phyloP scores from a whole-genome alignment of 148 eudicot genomes.

The Vaccinium myrtillus region DNA sequence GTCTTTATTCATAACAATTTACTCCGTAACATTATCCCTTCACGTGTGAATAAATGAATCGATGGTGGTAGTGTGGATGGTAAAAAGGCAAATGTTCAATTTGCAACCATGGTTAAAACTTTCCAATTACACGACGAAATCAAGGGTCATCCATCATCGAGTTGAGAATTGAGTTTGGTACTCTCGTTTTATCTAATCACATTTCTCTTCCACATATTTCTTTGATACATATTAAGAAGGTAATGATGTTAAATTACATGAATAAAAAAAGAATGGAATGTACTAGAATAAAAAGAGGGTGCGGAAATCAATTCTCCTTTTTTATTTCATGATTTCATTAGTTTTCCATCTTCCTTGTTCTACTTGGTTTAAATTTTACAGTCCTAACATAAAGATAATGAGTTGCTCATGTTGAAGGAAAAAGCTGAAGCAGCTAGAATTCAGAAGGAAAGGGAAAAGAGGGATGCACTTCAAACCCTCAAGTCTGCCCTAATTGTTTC shows the following conservation, averaged over 20 bases:
- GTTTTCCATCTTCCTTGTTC: background rate
- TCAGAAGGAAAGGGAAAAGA: slow-evolving; percentile 34
- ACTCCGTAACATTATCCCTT: too few species aligned
- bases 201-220: too few species aligned
- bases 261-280: too few species aligned
- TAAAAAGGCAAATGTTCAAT: too few species aligned
- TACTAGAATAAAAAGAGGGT: too few species aligned
- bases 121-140: too few species aligned
- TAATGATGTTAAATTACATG: background rate
- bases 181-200: too few species aligned
- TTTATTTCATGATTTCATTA: background rate
- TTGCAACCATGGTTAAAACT: too few species aligned
- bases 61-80: too few species aligned
- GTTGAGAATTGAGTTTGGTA: too few species aligned
- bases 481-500: slow-evolving; percentile 58
- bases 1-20: background rate
- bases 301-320: background rate
- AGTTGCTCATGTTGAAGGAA: slow-evolving; percentile 21
- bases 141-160: too few species aligned
- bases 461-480: slow-evolving; percentile 43
- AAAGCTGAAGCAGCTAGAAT: slow-evolving; percentile 20
- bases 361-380: background rate
- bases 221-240: background rate
- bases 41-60: too few species aligned
- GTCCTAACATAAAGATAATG: background rate